Evolutionary conservation across 2,329 filamentous ascomycete species (phyloP), one percentile per base, ranked within the genome.

Genomic region (Intubia oerlemansii): DNA sequence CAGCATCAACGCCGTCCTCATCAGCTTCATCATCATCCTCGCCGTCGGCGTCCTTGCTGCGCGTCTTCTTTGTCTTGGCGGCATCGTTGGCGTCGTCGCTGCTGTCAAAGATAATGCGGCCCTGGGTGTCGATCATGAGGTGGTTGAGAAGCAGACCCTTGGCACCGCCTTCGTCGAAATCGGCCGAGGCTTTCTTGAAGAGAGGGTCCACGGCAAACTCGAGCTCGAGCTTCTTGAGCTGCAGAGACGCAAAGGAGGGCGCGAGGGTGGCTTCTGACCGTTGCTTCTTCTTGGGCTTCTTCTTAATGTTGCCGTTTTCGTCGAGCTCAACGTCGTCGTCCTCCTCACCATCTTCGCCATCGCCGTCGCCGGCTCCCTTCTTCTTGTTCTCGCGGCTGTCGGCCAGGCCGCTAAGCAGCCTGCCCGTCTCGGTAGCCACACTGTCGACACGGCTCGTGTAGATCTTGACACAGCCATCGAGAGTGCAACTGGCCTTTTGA

Each of bases 161-260:
- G 32, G 88, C 88, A 32, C 88, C 88, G 13, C 88, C 88, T 53
- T 98, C 88, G 45, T 98, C 88, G 39, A 98, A 98, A 53, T 98
- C 88, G 24, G 88, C 88, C 5, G 85, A 91, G 1, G 85, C 85
- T 46, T 98, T 98, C 46, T 98, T 98, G 64, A 98, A 98, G n/a
- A 98, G 54, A 3, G 88, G 88, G 44, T 98, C 88, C 5, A 98
- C 85, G 0, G 84, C 73, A 39, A 98, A 93, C 44, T 98, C 88
- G 25, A 95, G 63, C 42, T 98, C 88, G 43, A 98, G 84, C 51
- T 95, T 98, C 53, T 98, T 98, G 41, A 95, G 60, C 46, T 92
- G 81, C 31, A 98, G 48, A 12, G 84, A 73, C 24, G 75, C 68
- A 48, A 95, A 95, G 0, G 80, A 88, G 0, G 79, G 73, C 4